Base-by-base conservation (phyloP, 306 rosid species). In the Rosa rugosa region DNA sequence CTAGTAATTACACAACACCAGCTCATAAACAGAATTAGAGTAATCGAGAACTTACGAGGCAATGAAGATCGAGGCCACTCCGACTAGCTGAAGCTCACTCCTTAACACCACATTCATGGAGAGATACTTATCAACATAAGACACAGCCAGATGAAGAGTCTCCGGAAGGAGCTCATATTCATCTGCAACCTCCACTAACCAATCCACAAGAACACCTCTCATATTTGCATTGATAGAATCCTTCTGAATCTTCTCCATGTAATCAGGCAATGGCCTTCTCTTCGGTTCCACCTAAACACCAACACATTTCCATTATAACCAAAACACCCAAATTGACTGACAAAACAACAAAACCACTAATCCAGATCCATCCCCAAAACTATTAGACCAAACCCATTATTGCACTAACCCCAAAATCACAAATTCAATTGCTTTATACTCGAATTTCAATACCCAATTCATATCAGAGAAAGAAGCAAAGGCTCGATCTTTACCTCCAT, bases 111-210 rank as follows among this genome's bases (percentile, higher is more conserved):
- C 50, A 36, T 83, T 83, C 77, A 71, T 59, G 0, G 99, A 95
- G 9, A 95, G 73, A 69, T 76, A 95, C 73, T 89, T 85, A 80
- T 95, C 98, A 0, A 95, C 83, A 47, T 85, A 91, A 0, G 96
- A 81, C 76, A 93, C 83, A 6, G 85, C 77, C 11, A 91, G 89
- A 77, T 80, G 88, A 22, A 95, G 90, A 8, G 99, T 91, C 17
- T 95, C 99, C 0, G 98, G 85, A 73, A 86, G 82, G 75, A 95
- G 96, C 50, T 83, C 88, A 71, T 91, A 91, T 46, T 95, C 99
- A 69, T 93, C 98, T 0, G 97, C 89, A 83, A 95, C 99, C 79
- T 95, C 97, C 11, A 95, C 93, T 72, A 95, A 76, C 99, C 99
- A 95, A 85, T 95, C 98, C 56, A 95, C 96, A 80, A 95, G 53